A percentile compares a stretch with the other conserved stretches of the same genome.
Evolutionary conservation across 2,329 filamentous ascomycete species (phyloP).

Genomic region (Trichophyton benhamiae): DNA sequence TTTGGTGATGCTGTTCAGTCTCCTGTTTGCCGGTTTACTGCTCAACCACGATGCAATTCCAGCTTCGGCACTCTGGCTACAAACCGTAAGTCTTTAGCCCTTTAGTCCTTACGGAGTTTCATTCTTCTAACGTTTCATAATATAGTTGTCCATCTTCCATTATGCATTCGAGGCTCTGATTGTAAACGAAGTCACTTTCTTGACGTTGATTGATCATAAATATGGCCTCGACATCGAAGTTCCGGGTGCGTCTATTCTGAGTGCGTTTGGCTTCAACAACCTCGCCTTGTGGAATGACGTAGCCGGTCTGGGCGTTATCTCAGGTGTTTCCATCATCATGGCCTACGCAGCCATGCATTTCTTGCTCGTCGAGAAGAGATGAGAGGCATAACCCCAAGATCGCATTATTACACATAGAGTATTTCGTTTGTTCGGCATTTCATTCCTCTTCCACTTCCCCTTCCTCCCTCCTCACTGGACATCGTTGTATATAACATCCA

Average conservation of each 20-base stretch:
- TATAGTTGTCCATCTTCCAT: conserved; percentile 82
- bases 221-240: conserved; percentile 95
- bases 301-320: conserved; percentile 68
- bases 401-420: background rate
- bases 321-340: conserved; percentile 67
- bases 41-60: conserved; percentile 93
- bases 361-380: conserved; percentile 78
- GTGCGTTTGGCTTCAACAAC: conserved; percentile 88
- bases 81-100: conserved; percentile 46
- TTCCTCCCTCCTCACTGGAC: background rate
- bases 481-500: background rate
- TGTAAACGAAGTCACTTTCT: conserved; percentile 86
- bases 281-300: conserved; percentile 76
- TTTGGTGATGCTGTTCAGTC: conserved; percentile 91
- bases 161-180: conserved; percentile 94
- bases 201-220: conserved; percentile 84
- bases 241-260: conserved; percentile 84
- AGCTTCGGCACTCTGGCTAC: conserved; percentile 71
- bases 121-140: conserved; percentile 18
- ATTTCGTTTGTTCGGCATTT: background rate
- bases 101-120: background rate
- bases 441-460: background rate
- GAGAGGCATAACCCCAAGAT: background rate
- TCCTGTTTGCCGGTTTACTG: conserved; percentile 85
- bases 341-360: conserved; percentile 91